Percentiles rank a stretch among this genome's conserved stretches.
Conservation (phyloP, 768 basidiomycete species). For the Lactifluus piperatus region DNA sequence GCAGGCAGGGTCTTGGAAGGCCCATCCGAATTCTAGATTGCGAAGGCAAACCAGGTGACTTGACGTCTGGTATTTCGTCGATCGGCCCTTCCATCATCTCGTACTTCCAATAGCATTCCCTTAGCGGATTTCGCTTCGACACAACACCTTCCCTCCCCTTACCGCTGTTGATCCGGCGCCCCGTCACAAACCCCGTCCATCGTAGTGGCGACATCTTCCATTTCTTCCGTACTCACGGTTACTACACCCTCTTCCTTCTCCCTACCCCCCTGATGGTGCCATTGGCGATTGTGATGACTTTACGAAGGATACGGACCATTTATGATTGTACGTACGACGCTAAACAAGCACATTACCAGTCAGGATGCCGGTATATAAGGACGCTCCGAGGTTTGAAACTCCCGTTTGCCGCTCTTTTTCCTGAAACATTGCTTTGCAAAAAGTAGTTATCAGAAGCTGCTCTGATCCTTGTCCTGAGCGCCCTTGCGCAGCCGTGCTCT, state of each 20-base stretch:
- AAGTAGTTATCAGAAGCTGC: background rate
- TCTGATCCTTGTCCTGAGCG: background rate
- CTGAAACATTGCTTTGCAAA: background rate
- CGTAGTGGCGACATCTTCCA: constrained; percentile 13
- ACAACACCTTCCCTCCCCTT: constrained; percentile 8
- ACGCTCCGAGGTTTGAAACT: constrained; percentile 2
- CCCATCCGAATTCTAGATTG: constrained; percentile 29
- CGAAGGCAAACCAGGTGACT: constrained; percentile 18
- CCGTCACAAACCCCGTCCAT: constrained; percentile 5
- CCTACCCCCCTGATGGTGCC: constrained; percentile 9
- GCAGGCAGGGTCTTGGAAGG: constrained; percentile 30
- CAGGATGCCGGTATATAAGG: background rate
- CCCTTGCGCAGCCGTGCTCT: background rate
- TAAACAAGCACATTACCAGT: constrained; percentile 13
- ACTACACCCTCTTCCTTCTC: constrained; percentile 5
- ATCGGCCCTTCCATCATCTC: constrained; percentile 23
- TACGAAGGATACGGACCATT: constrained; percentile 22
- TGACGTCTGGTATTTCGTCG: constrained; percentile 23
- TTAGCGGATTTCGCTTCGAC: constrained; percentile 17
- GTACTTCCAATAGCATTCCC: constrained; percentile 20
- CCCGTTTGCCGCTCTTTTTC: background rate
- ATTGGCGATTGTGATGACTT: constrained; percentile 12
- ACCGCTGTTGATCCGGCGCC: constrained; percentile 18
- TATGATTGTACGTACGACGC: constrained; percentile 19
- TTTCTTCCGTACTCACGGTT: constrained; percentile 14